phyloP scores from a whole-genome alignment of 805 yeast genomes.

The Isabelozyma rhagii region DNA sequence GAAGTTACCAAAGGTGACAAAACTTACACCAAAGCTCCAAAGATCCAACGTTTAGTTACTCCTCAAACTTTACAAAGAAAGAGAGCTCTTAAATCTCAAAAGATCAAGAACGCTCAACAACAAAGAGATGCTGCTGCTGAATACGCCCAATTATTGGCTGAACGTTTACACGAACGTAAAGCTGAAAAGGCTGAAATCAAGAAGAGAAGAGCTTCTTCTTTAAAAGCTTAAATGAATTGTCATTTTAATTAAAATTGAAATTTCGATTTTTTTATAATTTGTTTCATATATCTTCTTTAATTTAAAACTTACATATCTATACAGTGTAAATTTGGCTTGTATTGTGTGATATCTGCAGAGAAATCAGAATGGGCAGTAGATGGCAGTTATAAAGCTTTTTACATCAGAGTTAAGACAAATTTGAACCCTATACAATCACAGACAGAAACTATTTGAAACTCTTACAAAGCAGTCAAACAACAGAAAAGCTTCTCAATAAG shows the following conservation, averaged over 20 bases:
- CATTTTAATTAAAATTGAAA: not conserved
- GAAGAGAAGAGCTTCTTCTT: constrained; percentile 99
- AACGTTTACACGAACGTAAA: constrained; percentile 97
- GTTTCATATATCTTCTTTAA: constrained; percentile 1
- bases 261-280: not conserved
- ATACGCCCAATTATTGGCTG: constrained; percentile 97
- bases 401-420: not conserved
- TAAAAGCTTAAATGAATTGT: constrained; percentile 64
- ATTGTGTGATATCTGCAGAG: no score
- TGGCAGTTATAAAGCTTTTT: not conserved
- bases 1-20: constrained; percentile 97
- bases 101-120: constrained; percentile 95
- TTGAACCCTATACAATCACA: no score
- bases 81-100: constrained; percentile 92
- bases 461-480: no score
- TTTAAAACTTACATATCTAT: constrained; percentile 2
- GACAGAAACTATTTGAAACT: not conserved
- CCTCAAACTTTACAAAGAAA: constrained; percentile 99
- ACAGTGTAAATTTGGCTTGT: not conserved
- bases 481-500: no score
- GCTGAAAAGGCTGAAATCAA: constrained; percentile 97
- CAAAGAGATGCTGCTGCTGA: constrained; percentile 99
- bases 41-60: constrained; percentile 98
- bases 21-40: constrained; percentile 99
- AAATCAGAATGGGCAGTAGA: not conserved